Evolutionary conservation across 108 stramenopile genomes (phyloP).

Genomic region (Asterionellopsis glacialis): DNA sequence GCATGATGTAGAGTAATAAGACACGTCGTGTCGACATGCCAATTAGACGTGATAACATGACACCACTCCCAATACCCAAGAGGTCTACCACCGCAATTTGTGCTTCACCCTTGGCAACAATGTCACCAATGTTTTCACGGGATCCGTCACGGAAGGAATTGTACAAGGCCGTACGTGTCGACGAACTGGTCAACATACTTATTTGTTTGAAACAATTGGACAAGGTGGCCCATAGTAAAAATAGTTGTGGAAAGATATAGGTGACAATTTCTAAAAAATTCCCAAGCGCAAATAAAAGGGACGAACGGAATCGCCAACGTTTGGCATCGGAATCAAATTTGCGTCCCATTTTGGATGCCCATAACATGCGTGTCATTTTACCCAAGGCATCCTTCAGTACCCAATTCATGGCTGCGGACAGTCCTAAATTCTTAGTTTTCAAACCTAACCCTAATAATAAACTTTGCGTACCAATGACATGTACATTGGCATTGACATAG

Average conservation of each 20-base stretch:
- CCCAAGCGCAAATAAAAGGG: slow-evolving; percentile 79
- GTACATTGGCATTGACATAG: slow-evolving; percentile 84
- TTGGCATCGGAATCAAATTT: slow-evolving; percentile 93
- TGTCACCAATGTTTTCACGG: slow-evolving; percentile 92
- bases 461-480: slow-evolving; percentile 91
- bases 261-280: slow-evolving; percentile 88
- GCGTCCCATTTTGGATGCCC: slow-evolving; percentile 92
- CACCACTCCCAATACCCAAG: slow-evolving; percentile 80
- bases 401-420: slow-evolving; percentile 90
- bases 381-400: slow-evolving; percentile 93
- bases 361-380: slow-evolving; percentile 86
- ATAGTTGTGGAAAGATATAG: slow-evolving; percentile 74
- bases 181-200: slow-evolving; percentile 84
- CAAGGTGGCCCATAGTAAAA: slow-evolving; percentile 82
- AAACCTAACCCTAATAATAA: slow-evolving; percentile 86
- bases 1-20: slow-evolving; percentile 52
- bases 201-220: slow-evolving; percentile 91
- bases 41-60: slow-evolving; percentile 54
- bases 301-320: slow-evolving; percentile 85
- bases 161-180: slow-evolving; percentile 89
- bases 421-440: slow-evolving; percentile 37
- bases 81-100: slow-evolving; percentile 94
- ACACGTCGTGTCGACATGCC: slow-evolving; percentile 57
- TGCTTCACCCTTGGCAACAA: slow-evolving; percentile 95
- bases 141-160: slow-evolving; percentile 75